Conservation (phyloP, 441 rosid genomes). For the Croton setiger region DNA sequence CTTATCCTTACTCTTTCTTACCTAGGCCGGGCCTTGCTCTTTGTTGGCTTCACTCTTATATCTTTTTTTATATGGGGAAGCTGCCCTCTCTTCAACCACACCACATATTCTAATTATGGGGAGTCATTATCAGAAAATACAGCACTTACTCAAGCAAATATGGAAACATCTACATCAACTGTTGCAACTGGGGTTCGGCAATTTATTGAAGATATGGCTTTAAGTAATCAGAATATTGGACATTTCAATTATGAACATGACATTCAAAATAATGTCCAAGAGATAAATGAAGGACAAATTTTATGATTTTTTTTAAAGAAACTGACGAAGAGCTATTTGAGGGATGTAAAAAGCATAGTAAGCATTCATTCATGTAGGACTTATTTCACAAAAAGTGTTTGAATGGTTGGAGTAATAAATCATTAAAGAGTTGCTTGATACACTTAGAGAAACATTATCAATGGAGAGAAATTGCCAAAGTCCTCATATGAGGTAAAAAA, state of each 20-base stretch:
- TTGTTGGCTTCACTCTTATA: no score
- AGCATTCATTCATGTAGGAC: constrained; percentile 6
- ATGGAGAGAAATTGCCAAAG: constrained; percentile 3
- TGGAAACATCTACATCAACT: not conserved
- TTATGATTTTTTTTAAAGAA: constrained; percentile 1
- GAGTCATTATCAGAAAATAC: no score
- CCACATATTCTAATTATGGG: no score
- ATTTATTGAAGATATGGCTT: not conserved
- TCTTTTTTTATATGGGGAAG: no score
- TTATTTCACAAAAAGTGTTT: constrained; percentile 12
- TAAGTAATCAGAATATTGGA: not conserved
- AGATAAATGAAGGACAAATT: not conserved
- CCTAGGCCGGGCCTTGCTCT: no score
- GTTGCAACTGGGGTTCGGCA: not conserved
- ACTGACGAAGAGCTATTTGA: constrained; percentile 3
- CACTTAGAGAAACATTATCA: not conserved
- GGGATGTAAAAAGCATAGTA: constrained; percentile 3
- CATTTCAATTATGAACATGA: no score
- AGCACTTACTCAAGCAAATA: no score
- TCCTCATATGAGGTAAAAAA: constrained; percentile 17
- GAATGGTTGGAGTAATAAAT: constrained; percentile 1
- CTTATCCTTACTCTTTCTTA: no score
- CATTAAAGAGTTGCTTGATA: not conserved
- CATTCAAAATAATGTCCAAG: not conserved
- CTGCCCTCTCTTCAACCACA: no score